phyloP scores from a whole-genome alignment of 2,329 filamentous ascomycete species.

The Lasiodiplodia sp. region DNA sequence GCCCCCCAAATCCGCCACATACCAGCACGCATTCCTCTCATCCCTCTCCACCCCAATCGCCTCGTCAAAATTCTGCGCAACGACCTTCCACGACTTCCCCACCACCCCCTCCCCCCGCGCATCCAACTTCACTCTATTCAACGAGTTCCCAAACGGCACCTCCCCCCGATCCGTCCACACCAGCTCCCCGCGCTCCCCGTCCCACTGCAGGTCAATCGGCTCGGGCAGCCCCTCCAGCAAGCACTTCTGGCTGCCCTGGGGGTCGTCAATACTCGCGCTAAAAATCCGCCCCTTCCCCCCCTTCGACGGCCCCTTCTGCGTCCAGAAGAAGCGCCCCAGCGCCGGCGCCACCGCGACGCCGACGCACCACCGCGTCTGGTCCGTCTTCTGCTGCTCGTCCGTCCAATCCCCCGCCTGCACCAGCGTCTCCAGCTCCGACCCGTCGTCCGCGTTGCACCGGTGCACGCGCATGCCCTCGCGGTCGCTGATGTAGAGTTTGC shows the following conservation, averaged over 20 bases:
- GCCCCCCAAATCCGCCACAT: slow-evolving; percentile 36
- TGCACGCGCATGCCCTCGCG: slow-evolving; percentile 50
- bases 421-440: slow-evolving; percentile 46
- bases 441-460: slow-evolving; percentile 48
- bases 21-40: slow-evolving; percentile 30
- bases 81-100: slow-evolving; percentile 9
- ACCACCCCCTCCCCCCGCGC: neutral
- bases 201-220: slow-evolving; percentile 61
- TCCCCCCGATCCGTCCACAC: slow-evolving; percentile 71
- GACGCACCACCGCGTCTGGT: slow-evolving; percentile 59
- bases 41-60: slow-evolving; percentile 37
- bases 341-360: slow-evolving; percentile 58
- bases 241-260: slow-evolving; percentile 43
- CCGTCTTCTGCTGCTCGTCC: slow-evolving; percentile 35
- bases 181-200: slow-evolving; percentile 54
- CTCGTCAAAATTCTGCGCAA: slow-evolving; percentile 38
- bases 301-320: slow-evolving; percentile 65
- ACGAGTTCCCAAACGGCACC: slow-evolving; percentile 60
- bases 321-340: slow-evolving; percentile 63
- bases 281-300: slow-evolving; percentile 61
- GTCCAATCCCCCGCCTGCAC: slow-evolving; percentile 45
- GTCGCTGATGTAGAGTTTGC: slow-evolving; percentile 51
- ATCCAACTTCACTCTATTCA: slow-evolving; percentile 51
- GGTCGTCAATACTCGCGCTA: slow-evolving; percentile 54
- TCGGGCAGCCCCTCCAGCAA: slow-evolving; percentile 59